A percentile compares a stretch with the other conserved stretches of the same genome.
Conservation (phyloP, 164 flowering plant species). For the Vitis riparia region DNA sequence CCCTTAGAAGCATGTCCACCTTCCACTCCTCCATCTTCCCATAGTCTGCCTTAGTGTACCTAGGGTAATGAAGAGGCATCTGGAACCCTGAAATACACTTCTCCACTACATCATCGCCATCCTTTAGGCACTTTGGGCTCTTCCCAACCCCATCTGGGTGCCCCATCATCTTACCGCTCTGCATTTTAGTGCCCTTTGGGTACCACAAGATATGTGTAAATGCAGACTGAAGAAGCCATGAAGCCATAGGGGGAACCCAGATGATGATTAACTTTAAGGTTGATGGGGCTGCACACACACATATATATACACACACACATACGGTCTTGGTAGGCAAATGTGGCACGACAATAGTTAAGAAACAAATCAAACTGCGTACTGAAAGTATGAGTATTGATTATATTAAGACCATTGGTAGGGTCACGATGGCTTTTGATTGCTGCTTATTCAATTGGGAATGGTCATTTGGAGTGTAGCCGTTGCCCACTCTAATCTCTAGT, state of each 20-base stretch:
- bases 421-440: no score
- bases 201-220: conserved; percentile 18
- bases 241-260: not conserved
- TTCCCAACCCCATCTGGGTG: conserved; percentile 1
- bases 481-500: not conserved
- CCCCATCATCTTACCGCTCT: not conserved
- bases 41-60: conserved; percentile 34
- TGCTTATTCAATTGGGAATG: not conserved
- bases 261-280: not conserved
- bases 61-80: conserved; percentile 53
- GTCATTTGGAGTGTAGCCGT: not conserved
- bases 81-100: conserved; percentile 20
- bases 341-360: not conserved
- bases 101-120: no score
- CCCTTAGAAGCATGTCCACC: conserved; percentile 30
- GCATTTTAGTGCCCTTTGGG: conserved; percentile 3
- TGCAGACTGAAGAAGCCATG: conserved; percentile 24
- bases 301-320: not conserved
- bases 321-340: not conserved
- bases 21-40: conserved; percentile 43
- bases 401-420: no score
- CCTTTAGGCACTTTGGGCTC: not conserved
- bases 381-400: no score
- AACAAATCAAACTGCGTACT: no score
- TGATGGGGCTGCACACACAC: not conserved